Evolutionary conservation across 179 eudicot species (phyloP), one percentile per base, ranked within the genome.

Genomic region (Beta lomatogona): DNA sequence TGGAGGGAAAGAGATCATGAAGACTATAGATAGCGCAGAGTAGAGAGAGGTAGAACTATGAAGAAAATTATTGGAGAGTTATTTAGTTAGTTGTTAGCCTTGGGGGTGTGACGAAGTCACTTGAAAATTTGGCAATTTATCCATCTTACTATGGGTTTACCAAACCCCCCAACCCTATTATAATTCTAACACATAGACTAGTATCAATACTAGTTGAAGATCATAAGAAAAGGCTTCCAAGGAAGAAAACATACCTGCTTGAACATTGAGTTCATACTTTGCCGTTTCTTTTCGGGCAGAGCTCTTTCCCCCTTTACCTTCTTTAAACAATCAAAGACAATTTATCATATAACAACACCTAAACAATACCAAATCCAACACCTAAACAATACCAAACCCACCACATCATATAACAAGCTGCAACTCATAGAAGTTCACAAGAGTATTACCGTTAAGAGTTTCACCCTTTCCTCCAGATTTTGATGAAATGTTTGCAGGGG

Each of bases 241-340:
- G 50, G 14, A 68, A 64, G 63, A 52, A 77, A 75, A 87, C 89
- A 74, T 60, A 93, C 97, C 97, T 83, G 90, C 81, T 76, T 92
- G 92, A 83, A 89, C 77, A 75, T 84, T 93, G 53, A 88, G 92
- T 85, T 86, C 89, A 57, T 86, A 78, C 4, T 86, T 81, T 53
- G 86, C 55, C 54, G 90, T 60, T 77, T 85, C 89, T 84, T 93
- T 94, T 14, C 86, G 65, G 44, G 65, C 78, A 25, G 91, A 21
- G 81, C 82, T 82, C 76, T 92, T 92, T 50, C 83, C 89, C 75
- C 75, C 76, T 78, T 91, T 91, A 59, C 86, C 98, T 76, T 91
- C 94, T 86, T 91, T 91, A 50, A 96, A 74, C 44, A 81, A 79
- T 86, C 88, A 82, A 36, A 36, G 41, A 36, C 3, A 36, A 36